Base-by-base conservation (phyloP, 768 basidiomycete genomes). In the Amanita brunnescens region DNA sequence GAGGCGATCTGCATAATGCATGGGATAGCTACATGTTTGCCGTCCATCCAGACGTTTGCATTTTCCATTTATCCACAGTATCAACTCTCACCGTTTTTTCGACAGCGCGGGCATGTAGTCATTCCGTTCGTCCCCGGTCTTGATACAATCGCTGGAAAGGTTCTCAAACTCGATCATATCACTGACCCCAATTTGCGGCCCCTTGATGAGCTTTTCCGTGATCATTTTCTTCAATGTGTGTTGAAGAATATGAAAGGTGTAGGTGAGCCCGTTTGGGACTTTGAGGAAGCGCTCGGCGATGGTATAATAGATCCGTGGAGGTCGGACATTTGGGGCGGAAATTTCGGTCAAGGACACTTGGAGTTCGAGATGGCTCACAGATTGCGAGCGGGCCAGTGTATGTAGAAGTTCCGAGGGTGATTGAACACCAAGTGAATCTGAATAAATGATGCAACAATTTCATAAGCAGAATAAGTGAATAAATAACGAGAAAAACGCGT, bases 281-380 rank as follows among this genome's bases (percentile, higher is more conserved):
- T 24, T 18, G 44, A 48, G 33, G 18, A 48, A 35, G 26, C 14
- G 16, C 13, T 45, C 20, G 43, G 43, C 14, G 24, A 26, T 6
- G 29, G 29, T 29, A 1, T 18, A 5, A 10, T 45, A 9, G 43
- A 30, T 26, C 14, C 30, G 43, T 45, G 26, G 10, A 45, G 26
- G 24, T 14, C 13, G 26, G 26, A 45, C 3, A 45, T 45, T 29
- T 45, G 43, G 62, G 59, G 61, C 16, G 56, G 51, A 10, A 40
- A 35, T 3, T 56, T 57, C 40, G 63, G 57, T 24, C 59, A 59
- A 45, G 59, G 57, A 34, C 58, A 54, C 37, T 55, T 64, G 14
- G 63, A 63, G 55, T 45, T 61, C 29, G 60, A 58, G 41, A 51
- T 64, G 23, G 53, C 58, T 30, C 54, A 63, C 20, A 48, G 63